A percentile compares a stretch with the other conserved stretches of the same genome.
Conservation (phyloP, 1,139 yeast genomes). For the Geotrichum carabidarum region DNA sequence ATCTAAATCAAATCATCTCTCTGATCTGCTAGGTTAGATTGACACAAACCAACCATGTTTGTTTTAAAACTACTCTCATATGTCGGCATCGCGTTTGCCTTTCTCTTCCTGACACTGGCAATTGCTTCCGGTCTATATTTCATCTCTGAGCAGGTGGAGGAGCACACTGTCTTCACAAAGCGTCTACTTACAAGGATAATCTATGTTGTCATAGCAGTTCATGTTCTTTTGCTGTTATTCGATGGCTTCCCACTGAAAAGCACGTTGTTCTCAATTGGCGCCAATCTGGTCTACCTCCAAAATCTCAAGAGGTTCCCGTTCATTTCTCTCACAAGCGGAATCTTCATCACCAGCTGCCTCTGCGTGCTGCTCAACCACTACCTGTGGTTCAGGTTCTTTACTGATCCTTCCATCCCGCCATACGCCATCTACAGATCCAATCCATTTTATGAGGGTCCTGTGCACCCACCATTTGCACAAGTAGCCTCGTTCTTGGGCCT, state of each 20-base stretch:
- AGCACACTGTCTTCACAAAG: slow-evolving; percentile 80
- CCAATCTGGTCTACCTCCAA: slow-evolving; percentile 69
- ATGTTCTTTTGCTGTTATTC: slow-evolving; percentile 54
- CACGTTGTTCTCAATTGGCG: slow-evolving; percentile 58
- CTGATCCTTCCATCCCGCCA: slow-evolving; percentile 54
- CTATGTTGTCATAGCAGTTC: slow-evolving; percentile 50
- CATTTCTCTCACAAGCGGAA: slow-evolving; percentile 64
- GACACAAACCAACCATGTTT: slow-evolving; percentile 12
- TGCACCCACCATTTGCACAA: slow-evolving; percentile 76
- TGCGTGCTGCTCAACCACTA: slow-evolving; percentile 77
- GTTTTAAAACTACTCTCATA: slow-evolving; percentile 47
- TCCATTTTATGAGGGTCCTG: slow-evolving; percentile 44
- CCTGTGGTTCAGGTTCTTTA: slow-evolving; percentile 85
- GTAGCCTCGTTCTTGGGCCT: slow-evolving; percentile 91
- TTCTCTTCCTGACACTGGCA: slow-evolving; percentile 62
- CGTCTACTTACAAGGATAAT: slow-evolving; percentile 60
- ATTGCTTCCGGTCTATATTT: slow-evolving; percentile 85
- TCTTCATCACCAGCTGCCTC: slow-evolving; percentile 64
- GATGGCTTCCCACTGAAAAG: slow-evolving; percentile 76
- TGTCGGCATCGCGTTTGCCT: slow-evolving; percentile 69
- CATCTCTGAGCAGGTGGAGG: slow-evolving; percentile 88
- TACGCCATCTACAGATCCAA: slow-evolving; percentile 35
- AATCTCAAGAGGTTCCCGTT: slow-evolving; percentile 79
- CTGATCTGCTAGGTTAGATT: neutral
- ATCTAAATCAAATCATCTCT: neutral